Base-by-base conservation (phyloP, 768 basidiomycete species). In the Amanita subjunquillea region DNA sequence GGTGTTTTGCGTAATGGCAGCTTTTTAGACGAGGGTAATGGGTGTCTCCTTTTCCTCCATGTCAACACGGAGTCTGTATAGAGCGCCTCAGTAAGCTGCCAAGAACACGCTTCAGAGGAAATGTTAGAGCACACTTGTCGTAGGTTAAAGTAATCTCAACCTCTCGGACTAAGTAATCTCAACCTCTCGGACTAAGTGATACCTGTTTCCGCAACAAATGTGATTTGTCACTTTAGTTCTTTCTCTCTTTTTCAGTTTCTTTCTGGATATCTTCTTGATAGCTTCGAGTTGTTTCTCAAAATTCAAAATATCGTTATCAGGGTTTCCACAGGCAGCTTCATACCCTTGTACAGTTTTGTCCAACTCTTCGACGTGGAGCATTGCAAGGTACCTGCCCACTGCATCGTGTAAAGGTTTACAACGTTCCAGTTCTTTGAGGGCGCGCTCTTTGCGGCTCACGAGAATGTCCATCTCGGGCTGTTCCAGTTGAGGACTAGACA, bases 71-170 rank as follows among this genome's bases (percentile, higher is more conserved):
- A 17, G 17, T 17, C 1, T 17, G 17, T 17, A 17, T 17, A 17
- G 17, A 17, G 17, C 17, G 17, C 17, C 17, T 1, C 17, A 17
- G 17, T 17, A 17, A 17, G 17, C 17, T 17, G 1, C 1, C 17
- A 17, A 17, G 17, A 17, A 17, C 17, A 17, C 17, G 17, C 1
- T 17, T 17, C 17, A 17, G 17, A 17, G 17, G 17, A 17, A 17
- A 17, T 17, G 17, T 17, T 17, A 17, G 17, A 17, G 17, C 17
- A 17, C 17, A 17, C 67, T 22, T 32, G 72, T 72, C 71, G 46
- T 76, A 74, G 3, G 68, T 64, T 6, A 74, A 50, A 1, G 59
- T 63, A 41, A 75, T 65, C 49, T 71, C 67, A 0, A 72, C 2
- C 30, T 45, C 30, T 68, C 1, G 74, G n/a, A n/a, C n/a, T n/a